Base-by-base conservation (phyloP, 164 flowering plant genomes). In the grape (Vitis vinifera) region DNA sequence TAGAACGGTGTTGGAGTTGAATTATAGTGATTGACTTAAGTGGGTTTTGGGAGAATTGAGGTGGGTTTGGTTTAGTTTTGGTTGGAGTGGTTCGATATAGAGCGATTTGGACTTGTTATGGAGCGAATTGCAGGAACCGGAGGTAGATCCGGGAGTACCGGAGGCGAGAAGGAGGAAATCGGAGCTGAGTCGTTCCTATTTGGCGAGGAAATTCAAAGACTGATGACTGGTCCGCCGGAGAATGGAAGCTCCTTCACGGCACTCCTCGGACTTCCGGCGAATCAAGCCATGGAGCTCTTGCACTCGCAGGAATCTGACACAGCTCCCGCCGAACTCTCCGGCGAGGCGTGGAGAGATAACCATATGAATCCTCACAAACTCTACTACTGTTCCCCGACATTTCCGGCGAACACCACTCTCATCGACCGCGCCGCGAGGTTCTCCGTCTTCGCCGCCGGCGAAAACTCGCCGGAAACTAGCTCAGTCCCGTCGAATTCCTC, bases 171-270 rank as follows among this genome's bases (percentile, higher is more conserved):
- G 3, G 75, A 66, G 12, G 79, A 49, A 10, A 57, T 65, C 29
- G 76, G 55, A 3, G 73, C 69, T 6, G 83, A 75, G 4, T 68
- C 77, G 14, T 55, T 74, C 65, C 82, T 76, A 62, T 72, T 83
- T 68, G 72, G 74, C 7, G 88, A 83, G 5, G 90, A 81, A 66
- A 77, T 86, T 66, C 83, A 72, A 10, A 65, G 71, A 3, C n/a
- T 85, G 66, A 76, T 84, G 60, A 30, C 79, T 4, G 75, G 37
- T 8, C 82, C 81, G 37, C 70, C 82, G 51, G 92, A 79, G 65
- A 77, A 67, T 23, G 90, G 80, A 49, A 85, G 74, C 73, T 88
- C 97, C 16, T 93, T 93, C 88, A 89, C 93, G 2, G 98, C 98
- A 47, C 85, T 93, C 6, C 91, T 93, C 60, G 94, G 81, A 48